Evolutionary conservation across 2,329 filamentous ascomycete species (phyloP), one percentile per base, ranked within the genome.

Genomic region (Pestalotiopsis sp.): DNA sequence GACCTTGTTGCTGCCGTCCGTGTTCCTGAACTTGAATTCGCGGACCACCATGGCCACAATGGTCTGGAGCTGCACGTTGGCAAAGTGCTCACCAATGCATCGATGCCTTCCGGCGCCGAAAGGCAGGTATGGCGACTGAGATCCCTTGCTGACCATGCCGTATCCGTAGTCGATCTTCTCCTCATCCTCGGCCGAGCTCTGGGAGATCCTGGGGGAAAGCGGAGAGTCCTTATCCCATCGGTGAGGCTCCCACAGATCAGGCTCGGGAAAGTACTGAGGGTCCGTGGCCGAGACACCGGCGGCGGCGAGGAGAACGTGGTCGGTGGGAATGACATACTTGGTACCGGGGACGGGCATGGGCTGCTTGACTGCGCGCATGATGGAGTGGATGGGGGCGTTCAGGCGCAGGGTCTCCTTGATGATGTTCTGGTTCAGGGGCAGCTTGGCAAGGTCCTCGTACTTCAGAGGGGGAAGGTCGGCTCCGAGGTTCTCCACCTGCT

Each of bases 41-140:
- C 94, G 88, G 56, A 97, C 92, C 72, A 95, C 83, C 69, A 90
- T 90, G 64, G 91, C 93, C 13, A 91, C 84, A 73, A 98, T 97
- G 59, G 93, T 94, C 78, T 95, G 92, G 71, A 98, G 85, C 83
- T 98, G 95, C 68, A 97, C 87, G 79, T 97, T 97, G 74, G 95
- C 95, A 80, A 98, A 98, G 77, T 97, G 94, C 86, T 98, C 95
- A 73, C 95, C 95, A 77, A 98, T 98, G 82, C 95, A 98, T 73
- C 95, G 88, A 82, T 98, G 95, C 73, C 95, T 87, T 57, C 95
- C 95, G 38, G 95, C 95, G 69, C 95, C 95, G 78, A 98, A 98
- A 1, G 95, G 95, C 62, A 98, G 88, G 80, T 98, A 98, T 0
- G 95, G 95, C 66, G 93, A 97, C 69, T 89, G 90, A 14, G 93